A percentile compares a stretch with the other conserved stretches of the same genome.
These are phyloP conservation scores for Actinidia polygama DNA, from an alignment of 179 eudicot species.

Conservation along the genomic window DNA sequence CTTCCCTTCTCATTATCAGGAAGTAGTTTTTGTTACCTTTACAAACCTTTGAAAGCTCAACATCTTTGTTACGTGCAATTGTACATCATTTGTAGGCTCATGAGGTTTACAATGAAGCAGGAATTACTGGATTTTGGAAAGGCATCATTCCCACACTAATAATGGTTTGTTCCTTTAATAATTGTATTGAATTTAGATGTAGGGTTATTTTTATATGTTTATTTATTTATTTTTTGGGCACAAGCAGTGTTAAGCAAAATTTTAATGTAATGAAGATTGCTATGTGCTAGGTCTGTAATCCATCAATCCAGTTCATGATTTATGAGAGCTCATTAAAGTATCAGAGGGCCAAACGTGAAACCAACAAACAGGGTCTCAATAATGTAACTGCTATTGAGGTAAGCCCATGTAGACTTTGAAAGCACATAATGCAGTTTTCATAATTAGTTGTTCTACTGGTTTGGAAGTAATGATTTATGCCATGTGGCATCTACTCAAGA, in stretches of 20 bases:
- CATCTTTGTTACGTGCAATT: slow-evolving; percentile 18
- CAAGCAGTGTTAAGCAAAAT: background rate
- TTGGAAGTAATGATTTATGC: background rate
- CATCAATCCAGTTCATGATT: slow-evolving; percentile 96
- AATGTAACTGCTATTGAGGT: slow-evolving; percentile 83
- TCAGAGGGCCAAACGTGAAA: slow-evolving; percentile 62
- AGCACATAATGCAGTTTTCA: background rate
- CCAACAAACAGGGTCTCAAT: slow-evolving; percentile 48
- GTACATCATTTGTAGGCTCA: slow-evolving; percentile 52
- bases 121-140: slow-evolving; percentile 92
- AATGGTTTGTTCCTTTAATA: slow-evolving; percentile 57
- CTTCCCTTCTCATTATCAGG: background rate
- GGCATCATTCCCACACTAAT: slow-evolving; percentile 88
- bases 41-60: background rate
- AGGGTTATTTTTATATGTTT: background rate
- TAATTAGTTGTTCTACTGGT: background rate
- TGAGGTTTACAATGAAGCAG: slow-evolving; percentile 91
- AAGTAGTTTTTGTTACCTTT: background rate
- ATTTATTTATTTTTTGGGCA: too few species aligned
- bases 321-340: slow-evolving; percentile 74
- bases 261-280: background rate
- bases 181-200: background rate
- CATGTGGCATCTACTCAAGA: background rate
- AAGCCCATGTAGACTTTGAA: slow-evolving; percentile 19
- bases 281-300: slow-evolving; percentile 81